Conservation (phyloP, 176 grass and related monocot species). For the Typha latifolia region DNA sequence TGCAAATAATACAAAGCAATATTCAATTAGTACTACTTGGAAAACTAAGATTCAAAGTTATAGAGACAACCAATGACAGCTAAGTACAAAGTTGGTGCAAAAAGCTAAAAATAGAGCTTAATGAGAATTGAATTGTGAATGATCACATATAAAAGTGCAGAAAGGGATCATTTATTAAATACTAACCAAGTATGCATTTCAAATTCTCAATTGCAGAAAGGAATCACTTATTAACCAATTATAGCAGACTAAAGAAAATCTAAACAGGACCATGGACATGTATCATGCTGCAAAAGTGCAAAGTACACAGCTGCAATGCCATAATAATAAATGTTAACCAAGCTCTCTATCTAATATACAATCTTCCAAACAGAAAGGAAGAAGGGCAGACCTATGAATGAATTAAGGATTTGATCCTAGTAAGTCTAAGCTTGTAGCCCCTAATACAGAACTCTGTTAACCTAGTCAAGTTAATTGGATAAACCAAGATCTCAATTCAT, state of each 20-base stretch:
- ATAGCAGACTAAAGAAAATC: not conserved
- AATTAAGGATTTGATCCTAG: no score
- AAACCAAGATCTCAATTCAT: no score
- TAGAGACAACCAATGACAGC: no score
- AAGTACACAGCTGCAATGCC: not conserved
- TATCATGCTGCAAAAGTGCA: not conserved
- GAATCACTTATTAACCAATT: not conserved
- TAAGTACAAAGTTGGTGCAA: no score
- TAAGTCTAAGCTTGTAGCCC: not conserved
- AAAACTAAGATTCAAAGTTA: no score
- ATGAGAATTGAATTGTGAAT: no score
- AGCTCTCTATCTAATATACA: not conserved
- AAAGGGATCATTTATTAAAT: no score
- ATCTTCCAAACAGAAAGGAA: not conserved
- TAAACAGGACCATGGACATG: not conserved
- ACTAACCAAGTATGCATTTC: no score
- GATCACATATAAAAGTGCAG: no score
- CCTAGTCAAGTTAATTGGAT: not conserved
- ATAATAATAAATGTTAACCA: not conserved
- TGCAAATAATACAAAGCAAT: slow-evolving; percentile 35
- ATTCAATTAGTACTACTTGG: not conserved
- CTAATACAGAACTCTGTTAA: not conserved
- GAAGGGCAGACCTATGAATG: not conserved
- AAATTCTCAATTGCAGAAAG: not conserved
- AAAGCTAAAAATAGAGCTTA: no score